Base-by-base conservation (phyloP, 2,329 filamentous ascomycete genomes). In the Gyromitra esculenta region DNA sequence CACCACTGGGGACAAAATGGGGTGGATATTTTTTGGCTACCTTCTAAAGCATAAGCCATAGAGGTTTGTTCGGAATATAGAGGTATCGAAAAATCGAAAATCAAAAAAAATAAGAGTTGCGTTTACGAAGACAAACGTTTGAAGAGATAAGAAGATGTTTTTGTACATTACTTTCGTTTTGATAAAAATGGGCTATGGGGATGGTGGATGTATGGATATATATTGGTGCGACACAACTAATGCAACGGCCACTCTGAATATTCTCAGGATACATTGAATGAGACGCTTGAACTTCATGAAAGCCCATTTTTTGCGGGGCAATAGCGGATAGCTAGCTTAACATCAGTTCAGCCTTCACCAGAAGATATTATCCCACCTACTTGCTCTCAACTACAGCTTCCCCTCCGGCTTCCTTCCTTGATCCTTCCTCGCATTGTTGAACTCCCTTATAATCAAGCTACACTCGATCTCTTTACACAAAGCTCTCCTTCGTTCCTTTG, bases 401-500 rank as follows among this genome's bases (percentile, higher is more conserved):
- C 41, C 48, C 21, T 18, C 21, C 21, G 9, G 15, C 60, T 52
- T 59, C 59, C 21, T 71, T 18, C 41, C n/a, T 15, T 41, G 31
- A 31, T 70, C 65, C 52, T 54, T 77, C 31, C 31, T 72, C 45
- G 50, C 59, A 15, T 77, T 57, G 25, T 77, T n/a, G 77, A 87
- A 99, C 80, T 99, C 93, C 83, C 90, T 91, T 75, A 98, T 91
- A 68, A 96, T 86, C 74, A 98, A 85, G 5, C 92, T 89, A 84
- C 96, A 99, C 78, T 87, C 88, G n/a, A 94, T 88, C 82, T 99
- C 95, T 79, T 92, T 87, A 84, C 96, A 99, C 68, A 99, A 86
- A 77, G 91, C 88, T 85, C 90, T 94, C 82, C 92, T 88, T 80
- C 94, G 88, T 81, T 90, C 86, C 1, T 87, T 83, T 5, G 94